These are phyloP conservation scores for Cephalotrichum gorgonifer DNA, from an alignment of 2,329 filamentous ascomycete genomes.

Conservation along the genomic window DNA sequence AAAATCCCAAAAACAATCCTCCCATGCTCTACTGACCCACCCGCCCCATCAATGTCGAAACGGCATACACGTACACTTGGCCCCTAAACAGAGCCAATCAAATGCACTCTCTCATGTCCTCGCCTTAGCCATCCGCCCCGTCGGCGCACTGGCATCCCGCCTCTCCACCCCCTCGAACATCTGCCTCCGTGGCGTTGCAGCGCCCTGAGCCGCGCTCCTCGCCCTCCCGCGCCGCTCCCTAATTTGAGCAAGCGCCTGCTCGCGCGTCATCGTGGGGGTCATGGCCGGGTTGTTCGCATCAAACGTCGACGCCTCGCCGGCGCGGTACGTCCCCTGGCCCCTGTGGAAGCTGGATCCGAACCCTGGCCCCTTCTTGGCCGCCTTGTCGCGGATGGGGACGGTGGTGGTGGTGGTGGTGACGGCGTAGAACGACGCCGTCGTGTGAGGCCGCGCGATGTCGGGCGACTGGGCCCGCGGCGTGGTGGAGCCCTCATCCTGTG, in stretches of 20 bases:
- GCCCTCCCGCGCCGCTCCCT: conserved; percentile 62
- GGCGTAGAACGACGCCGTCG: conserved; percentile 34
- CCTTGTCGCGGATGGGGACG: conserved; percentile 39
- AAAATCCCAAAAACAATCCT: too few species aligned
- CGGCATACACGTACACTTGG: too few species aligned
- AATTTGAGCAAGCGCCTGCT: conserved; percentile 67
- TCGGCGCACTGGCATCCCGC: conserved; percentile 39
- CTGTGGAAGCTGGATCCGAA: conserved; percentile 16
- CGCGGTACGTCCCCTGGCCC: neutral
- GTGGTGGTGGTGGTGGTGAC: conserved; percentile 38
- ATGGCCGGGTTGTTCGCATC: conserved; percentile 47
- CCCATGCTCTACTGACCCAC: too few species aligned
- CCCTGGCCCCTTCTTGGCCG: conserved; percentile 23
- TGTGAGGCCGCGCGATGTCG: conserved; percentile 29
- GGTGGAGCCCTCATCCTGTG: conserved; percentile 5
- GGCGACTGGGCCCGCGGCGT: conserved; percentile 8
- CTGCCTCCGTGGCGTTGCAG: conserved; percentile 46
- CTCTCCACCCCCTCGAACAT: conserved; percentile 37
- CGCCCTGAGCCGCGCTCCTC: conserved; percentile 54
- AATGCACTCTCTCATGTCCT: neutral
- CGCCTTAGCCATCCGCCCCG: conserved; percentile 17
- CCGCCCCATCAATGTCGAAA: too few species aligned
- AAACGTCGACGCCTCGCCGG: conserved; percentile 27
- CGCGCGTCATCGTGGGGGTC: conserved; percentile 58
- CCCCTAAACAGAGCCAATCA: neutral